phyloP scores from a whole-genome alignment of 805 yeast genomes.

The Wickerhamomyces sydowiorum region DNA sequence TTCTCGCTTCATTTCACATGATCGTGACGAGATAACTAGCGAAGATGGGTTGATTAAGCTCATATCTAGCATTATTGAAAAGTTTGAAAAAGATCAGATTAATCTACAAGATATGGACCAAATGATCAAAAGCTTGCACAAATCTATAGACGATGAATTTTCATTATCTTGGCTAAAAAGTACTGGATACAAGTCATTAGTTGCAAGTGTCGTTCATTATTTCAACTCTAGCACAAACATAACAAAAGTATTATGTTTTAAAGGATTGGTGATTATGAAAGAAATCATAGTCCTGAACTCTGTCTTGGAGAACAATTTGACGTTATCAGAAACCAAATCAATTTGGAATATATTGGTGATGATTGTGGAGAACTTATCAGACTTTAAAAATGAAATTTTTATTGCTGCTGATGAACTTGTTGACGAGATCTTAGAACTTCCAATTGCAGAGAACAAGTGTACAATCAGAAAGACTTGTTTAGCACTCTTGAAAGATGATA shows the following conservation, averaged over 20 bases:
- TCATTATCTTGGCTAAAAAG: slow-evolving; percentile 14
- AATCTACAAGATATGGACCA: slow-evolving; percentile 9
- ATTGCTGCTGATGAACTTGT: slow-evolving; percentile 21
- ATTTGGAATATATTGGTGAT: slow-evolving; percentile 17
- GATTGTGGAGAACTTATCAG: slow-evolving; percentile 20
- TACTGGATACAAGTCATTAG: slow-evolving; percentile 11
- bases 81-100: slow-evolving; percentile 12
- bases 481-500: slow-evolving; percentile 5
- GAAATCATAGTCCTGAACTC: slow-evolving; percentile 17
- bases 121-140: slow-evolving; percentile 15
- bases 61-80: slow-evolving; percentile 4
- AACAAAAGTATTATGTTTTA: slow-evolving; percentile 18
- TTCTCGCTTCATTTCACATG: slow-evolving; percentile 7
- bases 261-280: slow-evolving; percentile 20
- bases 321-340: slow-evolving; percentile 3
- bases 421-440: slow-evolving; percentile 14
- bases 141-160: slow-evolving; percentile 7
- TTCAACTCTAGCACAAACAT: slow-evolving; percentile 18
- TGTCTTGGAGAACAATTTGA: slow-evolving; percentile 6
- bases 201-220: slow-evolving; percentile 11
- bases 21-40: slow-evolving; percentile 3
- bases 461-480: slow-evolving; percentile 13
- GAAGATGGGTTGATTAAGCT: slow-evolving; percentile 8
- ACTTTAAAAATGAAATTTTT: slow-evolving; percentile 17
- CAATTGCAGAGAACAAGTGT: slow-evolving; percentile 1